Base-by-base conservation (phyloP, 2,329 filamentous ascomycete genomes). In the Cladosporium sp. region DNA sequence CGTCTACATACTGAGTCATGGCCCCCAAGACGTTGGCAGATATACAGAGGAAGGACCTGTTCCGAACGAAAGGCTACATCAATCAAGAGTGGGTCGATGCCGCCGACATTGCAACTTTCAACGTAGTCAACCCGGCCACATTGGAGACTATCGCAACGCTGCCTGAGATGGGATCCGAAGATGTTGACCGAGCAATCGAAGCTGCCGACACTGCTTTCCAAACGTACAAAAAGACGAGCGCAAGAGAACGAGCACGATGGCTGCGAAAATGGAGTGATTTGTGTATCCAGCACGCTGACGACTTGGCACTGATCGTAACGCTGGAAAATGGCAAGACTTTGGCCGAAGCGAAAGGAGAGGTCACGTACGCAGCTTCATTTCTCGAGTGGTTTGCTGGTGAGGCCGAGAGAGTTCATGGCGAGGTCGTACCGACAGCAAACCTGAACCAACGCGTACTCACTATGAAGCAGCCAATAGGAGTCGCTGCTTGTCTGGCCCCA, bases 311-410 rank as follows among this genome's bases (percentile, higher is more conserved):
- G 53, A 76, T 95, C 54, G 90, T 95, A 62, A 93, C 88, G 33
- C 88, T 85, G 83, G 89, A 95, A 73, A 94, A 94, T 58, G 89
- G 89, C 56, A 95, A 95, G 74, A 87, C 89, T 1, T 63, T 86
- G 22, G 80, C 85, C 25, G 86, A 91, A 63, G 84, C 86, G 30
- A 81, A 80, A 64, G 84, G 82, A 32, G 86, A 91, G 70, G 80
- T 83, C 7, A 73, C 75, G 30, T 67, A 65, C 47, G 62, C 55
- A 2, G 59, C 62, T 5, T 49, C 43, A 27, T 67, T 67, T 50
- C 36, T 65, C 12, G 56, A 59, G 29, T 67, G 64, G 63, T 67
- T 67, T 40, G 59, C 60, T 7, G 57, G 53, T 18, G 58, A 66
- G 45, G 61, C 60, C 3, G 57, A 56, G 43, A 53, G 56, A 47